phyloP scores from a whole-genome alignment of 352 stramenopile species.

The Pythium phragmiticola region DNA sequence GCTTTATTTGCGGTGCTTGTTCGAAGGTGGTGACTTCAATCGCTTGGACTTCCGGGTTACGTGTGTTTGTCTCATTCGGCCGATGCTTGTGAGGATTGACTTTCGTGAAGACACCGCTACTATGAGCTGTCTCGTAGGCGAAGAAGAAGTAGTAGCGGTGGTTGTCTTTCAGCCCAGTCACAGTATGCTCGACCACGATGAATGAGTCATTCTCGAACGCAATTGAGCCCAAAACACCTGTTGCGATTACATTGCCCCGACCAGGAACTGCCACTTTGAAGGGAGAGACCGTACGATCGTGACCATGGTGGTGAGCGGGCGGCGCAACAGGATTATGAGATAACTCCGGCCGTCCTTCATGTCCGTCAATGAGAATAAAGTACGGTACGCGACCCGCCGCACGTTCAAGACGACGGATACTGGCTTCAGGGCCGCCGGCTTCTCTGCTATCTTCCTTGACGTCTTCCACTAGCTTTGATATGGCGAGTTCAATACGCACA shows the following conservation, averaged over 20 bases:
- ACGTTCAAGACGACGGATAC: background rate
- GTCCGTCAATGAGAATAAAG: constrained; percentile 61
- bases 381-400: constrained; percentile 45
- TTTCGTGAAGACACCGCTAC: constrained; percentile 64
- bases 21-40: constrained; percentile 62
- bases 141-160: constrained; percentile 69
- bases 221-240: constrained; percentile 42
- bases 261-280: constrained; percentile 38
- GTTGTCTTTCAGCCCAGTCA: constrained; percentile 45
- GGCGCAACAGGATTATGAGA: constrained; percentile 32
- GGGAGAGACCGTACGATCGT: constrained; percentile 15
- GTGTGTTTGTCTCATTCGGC: constrained; percentile 29
- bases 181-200: constrained; percentile 36
- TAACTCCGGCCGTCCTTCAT: constrained; percentile 41
- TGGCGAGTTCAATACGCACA: constrained; percentile 43
- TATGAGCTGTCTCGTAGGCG: constrained; percentile 65
- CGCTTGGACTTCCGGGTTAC: constrained; percentile 27
- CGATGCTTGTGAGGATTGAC: constrained; percentile 63
- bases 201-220: constrained; percentile 48
- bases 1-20: constrained; percentile 38
- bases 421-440: background rate
- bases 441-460: constrained; percentile 5
- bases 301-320: constrained; percentile 16
- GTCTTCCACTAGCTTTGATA: constrained; percentile 53
- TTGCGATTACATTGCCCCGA: constrained; percentile 40